These are phyloP conservation scores for Thecaphora frezii DNA, from an alignment of 1,284 basidiomycete genomes.

Conservation along the genomic window DNA sequence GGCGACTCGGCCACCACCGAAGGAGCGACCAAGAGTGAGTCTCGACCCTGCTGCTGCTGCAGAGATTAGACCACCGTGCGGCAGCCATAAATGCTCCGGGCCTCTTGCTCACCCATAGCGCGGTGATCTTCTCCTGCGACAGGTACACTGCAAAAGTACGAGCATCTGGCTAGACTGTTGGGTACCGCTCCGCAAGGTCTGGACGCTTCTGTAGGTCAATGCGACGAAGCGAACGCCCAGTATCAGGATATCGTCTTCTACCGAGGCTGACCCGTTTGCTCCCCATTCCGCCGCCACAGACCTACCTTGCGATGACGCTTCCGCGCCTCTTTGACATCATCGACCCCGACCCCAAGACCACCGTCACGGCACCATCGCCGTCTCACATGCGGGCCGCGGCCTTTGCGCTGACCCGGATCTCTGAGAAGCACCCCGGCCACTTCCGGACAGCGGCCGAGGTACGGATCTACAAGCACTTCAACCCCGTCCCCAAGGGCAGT, in stretches of 20 bases:
- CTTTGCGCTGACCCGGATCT: conserved; percentile 36
- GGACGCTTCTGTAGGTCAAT: not conserved
- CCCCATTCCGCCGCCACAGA: conserved; percentile 5
- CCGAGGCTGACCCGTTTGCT: too few species aligned
- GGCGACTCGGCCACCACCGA: conserved; percentile 3
- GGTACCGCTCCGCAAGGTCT: conserved; percentile 39
- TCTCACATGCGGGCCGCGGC: conserved; percentile 46
- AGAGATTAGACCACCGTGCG: not conserved
- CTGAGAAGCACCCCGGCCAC: conserved; percentile 19
- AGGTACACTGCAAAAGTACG: conserved; percentile 23
- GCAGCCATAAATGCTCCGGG: too few species aligned
- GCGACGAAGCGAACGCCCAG: too few species aligned
- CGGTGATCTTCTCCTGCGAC: not conserved
- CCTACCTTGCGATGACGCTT: conserved; percentile 28
- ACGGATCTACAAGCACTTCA: conserved; percentile 18
- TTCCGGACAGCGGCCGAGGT: conserved; percentile 16
- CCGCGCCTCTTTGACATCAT: conserved; percentile 36
- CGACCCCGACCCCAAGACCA: conserved; percentile 23
- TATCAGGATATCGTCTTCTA: too few species aligned
- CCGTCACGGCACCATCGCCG: conserved; percentile 24
- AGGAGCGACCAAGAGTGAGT: conserved; percentile 5
- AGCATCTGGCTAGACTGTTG: conserved; percentile 30
- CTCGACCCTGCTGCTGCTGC: not conserved
- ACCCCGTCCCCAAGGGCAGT: conserved; percentile 6
- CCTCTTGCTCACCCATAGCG: too few species aligned